Evolutionary conservation across 2,329 filamentous ascomycete species (phyloP), one percentile per base, ranked within the genome.

Genomic region (Ophiostoma novo-ulmi): DNA sequence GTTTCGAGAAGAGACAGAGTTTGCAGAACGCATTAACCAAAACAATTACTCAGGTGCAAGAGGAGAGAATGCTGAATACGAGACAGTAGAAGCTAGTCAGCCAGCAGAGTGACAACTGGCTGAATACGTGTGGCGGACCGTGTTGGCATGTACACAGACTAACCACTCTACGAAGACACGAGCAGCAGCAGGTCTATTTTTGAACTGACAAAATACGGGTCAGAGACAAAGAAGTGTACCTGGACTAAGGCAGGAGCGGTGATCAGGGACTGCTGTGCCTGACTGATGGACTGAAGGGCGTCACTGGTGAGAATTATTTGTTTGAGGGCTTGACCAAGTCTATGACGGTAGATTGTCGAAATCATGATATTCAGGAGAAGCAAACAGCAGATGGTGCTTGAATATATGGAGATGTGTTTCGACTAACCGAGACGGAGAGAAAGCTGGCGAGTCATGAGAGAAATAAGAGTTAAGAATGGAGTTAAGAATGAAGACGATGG

Each of bases 311-410:
- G 11, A 10, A 44, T 17, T 58, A 5, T 26, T 22, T 58, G 52
- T 26, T 5, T 55, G 17, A 8, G n/a, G 26, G n/a, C 17, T 8
- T 55, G n/a, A 26, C 52, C 22, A 26, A 22, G 52, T 22, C 0
- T 6, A 26, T 13, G 52, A 2, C 22, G 52, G n/a, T 10, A 58
- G 52, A 58, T 67, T 17, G n/a, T 39, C 11, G 67, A 58, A 55
- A 55, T 38, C 67, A 58, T 11, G 44, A 67, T 41, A 67, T 63
- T 63, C 58, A 63, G 10, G 55, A 35, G 26, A 63, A 11, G 52
- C 44, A 48, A 20, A 2, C 11, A 13, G 31, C 3, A 13, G 11
- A 10, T 39, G 38, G 38, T 11, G 38, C 38, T 39, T 39, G 8
- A 48, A 48, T 48, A 48, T 48, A 58, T 58, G 52, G 52, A 58